Conservation (phyloP, 2,329 filamentous ascomycete species). For the Paracamarosporium sp. region DNA sequence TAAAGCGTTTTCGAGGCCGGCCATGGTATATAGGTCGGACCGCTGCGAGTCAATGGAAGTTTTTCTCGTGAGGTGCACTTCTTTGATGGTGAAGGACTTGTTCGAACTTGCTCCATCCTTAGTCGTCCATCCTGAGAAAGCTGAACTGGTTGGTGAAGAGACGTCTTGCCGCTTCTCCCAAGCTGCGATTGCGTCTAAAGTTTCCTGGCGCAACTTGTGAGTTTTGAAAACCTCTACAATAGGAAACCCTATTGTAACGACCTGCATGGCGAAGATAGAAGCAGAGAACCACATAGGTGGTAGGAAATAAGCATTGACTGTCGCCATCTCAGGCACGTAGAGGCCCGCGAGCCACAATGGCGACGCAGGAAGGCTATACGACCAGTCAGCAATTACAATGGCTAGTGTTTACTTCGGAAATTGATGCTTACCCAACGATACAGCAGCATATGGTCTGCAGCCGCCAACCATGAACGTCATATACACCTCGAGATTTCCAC, state of each 20-base stretch:
- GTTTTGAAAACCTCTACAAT: constrained; percentile 36
- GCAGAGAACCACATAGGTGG: constrained; percentile 39
- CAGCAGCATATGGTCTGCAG: constrained; percentile 43
- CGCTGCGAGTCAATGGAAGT: constrained; percentile 34
- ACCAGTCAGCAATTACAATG: constrained; percentile 7
- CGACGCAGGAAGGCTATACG: constrained; percentile 35
- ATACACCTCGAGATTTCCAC: constrained; percentile 41
- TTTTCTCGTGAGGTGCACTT: constrained; percentile 16
- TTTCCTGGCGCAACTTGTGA: constrained; percentile 38
- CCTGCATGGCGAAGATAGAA: constrained; percentile 42
- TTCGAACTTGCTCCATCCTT: constrained; percentile 25
- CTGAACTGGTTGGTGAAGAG: constrained; percentile 8
- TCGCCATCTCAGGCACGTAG: constrained; percentile 36
- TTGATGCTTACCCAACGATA: constrained; percentile 33
- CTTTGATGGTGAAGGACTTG: constrained; percentile 17
- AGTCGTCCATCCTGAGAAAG: constrained; percentile 9
- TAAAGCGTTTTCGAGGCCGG: constrained; percentile 40
- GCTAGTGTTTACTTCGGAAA: not conserved
- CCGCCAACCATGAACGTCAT: constrained; percentile 42
- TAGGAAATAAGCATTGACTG: constrained; percentile 31
- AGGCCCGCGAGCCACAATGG: constrained; percentile 43
- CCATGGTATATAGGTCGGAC: constrained; percentile 43
- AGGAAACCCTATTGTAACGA: constrained; percentile 38
- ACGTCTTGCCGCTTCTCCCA: constrained; percentile 40
- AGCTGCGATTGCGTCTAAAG: constrained; percentile 38